Percentiles rank a stretch among this genome's conserved stretches.
Conservation (phyloP, 2,329 filamentous ascomycete genomes). For the Fusarium beomiforme region DNA sequence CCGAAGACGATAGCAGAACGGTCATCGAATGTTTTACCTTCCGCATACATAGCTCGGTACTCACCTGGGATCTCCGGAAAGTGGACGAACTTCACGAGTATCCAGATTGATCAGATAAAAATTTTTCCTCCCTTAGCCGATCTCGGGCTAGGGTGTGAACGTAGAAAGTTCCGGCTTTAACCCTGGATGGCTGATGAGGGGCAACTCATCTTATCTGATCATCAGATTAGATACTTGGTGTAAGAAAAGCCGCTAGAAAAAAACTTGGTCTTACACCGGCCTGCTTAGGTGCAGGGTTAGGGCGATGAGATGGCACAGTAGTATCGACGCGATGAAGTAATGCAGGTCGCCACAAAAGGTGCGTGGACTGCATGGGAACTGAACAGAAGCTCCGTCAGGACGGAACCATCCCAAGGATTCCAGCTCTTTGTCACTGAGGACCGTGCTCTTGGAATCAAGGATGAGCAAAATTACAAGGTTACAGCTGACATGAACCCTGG, state of each 20-base stretch:
- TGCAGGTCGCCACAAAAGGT: conserved; percentile 1
- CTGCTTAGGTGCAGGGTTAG: background rate
- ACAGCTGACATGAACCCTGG: background rate
- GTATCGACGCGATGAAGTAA: conserved; percentile 4
- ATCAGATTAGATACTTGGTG: conserved; percentile 54
- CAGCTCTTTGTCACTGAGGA: background rate
- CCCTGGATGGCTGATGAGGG: conserved; percentile 5
- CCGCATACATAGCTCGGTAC: background rate
- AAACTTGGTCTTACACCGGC: conserved; percentile 1
- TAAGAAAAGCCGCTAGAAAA: conserved; percentile 22
- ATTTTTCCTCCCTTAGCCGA: conserved; percentile 34
- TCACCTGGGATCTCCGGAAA: background rate
- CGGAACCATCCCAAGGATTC: conserved; percentile 11
- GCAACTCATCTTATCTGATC: conserved; percentile 55
- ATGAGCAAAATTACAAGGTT: background rate
- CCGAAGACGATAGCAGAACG: background rate
- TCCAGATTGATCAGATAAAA: conserved; percentile 43
- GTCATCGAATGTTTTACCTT: background rate
- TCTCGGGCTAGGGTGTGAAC: conserved; percentile 33
- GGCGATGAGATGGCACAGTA: background rate
- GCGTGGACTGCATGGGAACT: conserved; percentile 5
- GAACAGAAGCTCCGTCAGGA: background rate
- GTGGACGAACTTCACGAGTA: background rate
- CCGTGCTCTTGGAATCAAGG: background rate
- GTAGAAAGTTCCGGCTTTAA: background rate